A percentile compares a stretch with the other conserved stretches of the same genome.
phyloP scores from a whole-genome alignment of 2,329 filamentous ascomycete species.

The Neurospora sp. region DNA sequence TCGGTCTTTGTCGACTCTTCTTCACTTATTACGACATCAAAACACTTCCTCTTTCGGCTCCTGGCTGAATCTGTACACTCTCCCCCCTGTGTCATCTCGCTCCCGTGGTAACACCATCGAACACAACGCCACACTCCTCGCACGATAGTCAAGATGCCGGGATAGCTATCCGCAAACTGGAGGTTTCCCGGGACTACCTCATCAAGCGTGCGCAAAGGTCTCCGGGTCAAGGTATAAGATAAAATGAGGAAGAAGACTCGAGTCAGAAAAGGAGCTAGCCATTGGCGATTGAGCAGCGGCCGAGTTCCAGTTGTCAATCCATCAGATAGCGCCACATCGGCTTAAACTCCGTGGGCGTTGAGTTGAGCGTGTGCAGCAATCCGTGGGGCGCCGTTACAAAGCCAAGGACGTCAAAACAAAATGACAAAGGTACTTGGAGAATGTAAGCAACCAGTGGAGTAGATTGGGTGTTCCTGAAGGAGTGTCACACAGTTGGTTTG shows the following conservation, averaged over 20 bases:
- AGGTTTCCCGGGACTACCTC: neutral
- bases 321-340: constrained; percentile 5
- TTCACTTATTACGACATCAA: neutral
- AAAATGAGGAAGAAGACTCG: neutral
- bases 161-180: neutral
- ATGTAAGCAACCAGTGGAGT: constrained; percentile 12
- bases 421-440: constrained; percentile 1
- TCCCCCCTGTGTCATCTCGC: neutral
- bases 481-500: constrained; percentile 7
- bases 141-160: neutral
- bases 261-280: neutral
- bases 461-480: constrained; percentile 14
- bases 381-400: neutral
- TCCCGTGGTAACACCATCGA: neutral
- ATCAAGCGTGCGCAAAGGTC: neutral
- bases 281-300: neutral
- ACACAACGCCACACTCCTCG: neutral
- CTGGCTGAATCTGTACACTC: neutral
- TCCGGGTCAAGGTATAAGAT: neutral
- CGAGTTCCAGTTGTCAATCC: neutral
- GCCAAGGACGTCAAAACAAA: neutral
- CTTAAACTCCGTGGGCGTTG: constrained; percentile 8
- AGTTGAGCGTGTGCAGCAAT: constrained; percentile 2
- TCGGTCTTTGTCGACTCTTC: neutral
- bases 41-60: neutral